Conservation (phyloP, 495 filamentous ascomycete species). For the Platismatia glauca region DNA sequence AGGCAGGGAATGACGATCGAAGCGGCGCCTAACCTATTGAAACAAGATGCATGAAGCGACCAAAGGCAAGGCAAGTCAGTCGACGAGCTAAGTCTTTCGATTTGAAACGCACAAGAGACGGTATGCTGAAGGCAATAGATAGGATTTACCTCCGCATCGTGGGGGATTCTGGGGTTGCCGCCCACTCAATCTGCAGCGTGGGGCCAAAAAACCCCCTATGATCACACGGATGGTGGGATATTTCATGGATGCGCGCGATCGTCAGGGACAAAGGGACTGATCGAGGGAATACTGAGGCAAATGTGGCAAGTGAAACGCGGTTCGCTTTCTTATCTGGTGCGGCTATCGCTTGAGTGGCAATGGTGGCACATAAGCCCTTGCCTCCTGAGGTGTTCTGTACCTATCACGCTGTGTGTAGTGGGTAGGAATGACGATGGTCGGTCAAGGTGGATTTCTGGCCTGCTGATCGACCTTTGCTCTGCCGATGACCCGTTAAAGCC, state of each 20-base stretch:
- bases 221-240: neutral
- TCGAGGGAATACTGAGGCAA: neutral
- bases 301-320: constrained; percentile 3
- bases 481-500: constrained; percentile 9
- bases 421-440: neutral
- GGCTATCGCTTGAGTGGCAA: neutral
- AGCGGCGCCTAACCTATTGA: constrained; percentile 5
- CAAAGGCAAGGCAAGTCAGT: constrained; percentile 5
- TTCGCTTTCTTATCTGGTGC: neutral
- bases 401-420: neutral
- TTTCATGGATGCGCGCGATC: neutral
- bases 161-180: neutral
- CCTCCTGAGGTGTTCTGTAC: neutral
- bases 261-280: neutral
- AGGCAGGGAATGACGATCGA: neutral
- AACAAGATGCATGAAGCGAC: constrained; percentile 10
- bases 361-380: neutral
- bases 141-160: neutral
- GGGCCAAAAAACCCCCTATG: neutral
- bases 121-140: neutral
- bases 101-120: neutral
- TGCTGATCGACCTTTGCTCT: neutral
- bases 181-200: neutral
- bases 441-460: neutral
- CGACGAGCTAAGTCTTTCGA: neutral